Base-by-base conservation (phyloP, 2,329 filamentous ascomycete genomes). In the Fusarium guadeloupense region DNA sequence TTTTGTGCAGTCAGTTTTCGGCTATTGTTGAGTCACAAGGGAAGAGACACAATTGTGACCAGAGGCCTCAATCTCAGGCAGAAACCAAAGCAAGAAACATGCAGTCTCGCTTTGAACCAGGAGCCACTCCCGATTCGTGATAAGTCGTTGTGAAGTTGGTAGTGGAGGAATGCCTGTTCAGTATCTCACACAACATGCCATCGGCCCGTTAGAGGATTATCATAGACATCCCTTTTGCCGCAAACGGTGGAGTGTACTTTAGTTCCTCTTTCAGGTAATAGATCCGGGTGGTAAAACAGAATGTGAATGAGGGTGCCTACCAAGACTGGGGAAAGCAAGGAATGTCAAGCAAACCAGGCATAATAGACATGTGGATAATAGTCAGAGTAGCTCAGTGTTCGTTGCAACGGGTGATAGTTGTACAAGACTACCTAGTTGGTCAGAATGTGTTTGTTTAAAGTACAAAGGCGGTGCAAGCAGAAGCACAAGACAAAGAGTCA, bases 61-160 rank as follows among this genome's bases (percentile, higher is more conserved):
- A 54, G 40, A 45, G 47, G 33, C 53, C 54, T 54, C 54, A 58
- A 50, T 43, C 52, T 58, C 58, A 69, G 67, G 65, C 67, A 69
- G 67, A 69, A 69, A 52, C 37, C 42, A 53, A 37, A 43, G 51
- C 44, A 67, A 49, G 50, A 57, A 48, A 55, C 38, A 40, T 47
- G 28, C 28, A 34, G 48, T 50, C 45, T 48, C 30, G 52, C 43
- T 53, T 39, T 47, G 28, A 43, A 39, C 44, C 50, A 60, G 55
- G 44, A 58, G 45, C 44, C 45, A 43, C 51, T 54, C 48, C 44
- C 54, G 55, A 56, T 48, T 67, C 30, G 37, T 48, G 47, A 56
- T 28, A 48, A 51, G 46, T 55, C 58, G 37, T 43, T 51, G 51
- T 56, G 54, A 65, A 69, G 41, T 55, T 52, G 21, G 21, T 47